Evolutionary conservation across 441 rosid species (phyloP), one percentile per base, ranked within the genome.

Genomic region (Populus tomentosa): DNA sequence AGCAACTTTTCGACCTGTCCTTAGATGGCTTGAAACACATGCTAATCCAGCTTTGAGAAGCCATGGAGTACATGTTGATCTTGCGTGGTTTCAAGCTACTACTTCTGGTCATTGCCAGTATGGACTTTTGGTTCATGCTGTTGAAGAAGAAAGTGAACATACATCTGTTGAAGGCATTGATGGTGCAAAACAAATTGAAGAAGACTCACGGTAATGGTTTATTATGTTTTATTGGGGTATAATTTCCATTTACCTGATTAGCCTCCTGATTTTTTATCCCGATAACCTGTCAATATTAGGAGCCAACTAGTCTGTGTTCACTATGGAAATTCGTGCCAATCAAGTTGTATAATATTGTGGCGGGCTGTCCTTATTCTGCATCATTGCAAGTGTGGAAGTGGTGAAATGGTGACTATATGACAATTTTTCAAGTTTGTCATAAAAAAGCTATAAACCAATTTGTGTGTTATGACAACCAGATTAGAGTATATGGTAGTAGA

Each of bases 51-150:
- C n/a, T n/a, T n/a, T n/a, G n/a, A n/a, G n/a, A n/a, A n/a, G n/a
- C n/a, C n/a, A n/a, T n/a, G 86, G 97, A 42, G 82, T 91, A 46
- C 85, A 86, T 32, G 89, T 90, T 82, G 94, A 90, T 87, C 94
- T 97, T 83, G 95, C 98, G 24, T 89, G 97, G 98, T 89, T 97
- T 82, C 97, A 88, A 84, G 89, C 94, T 74, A 89, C 92, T 69
- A 78, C 95, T 78, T 88, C 88, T 86, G 94, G 95, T 79, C 91
- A 93, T 86, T 88, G 90, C 80, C 99, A 93, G 74, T 94, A 89
- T 83, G 99, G 99, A 75, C 88, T 97, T 80, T 74, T 92, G 86
- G 88, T 93, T 79, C 86, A 89, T 82, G 84, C 92, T 69, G n/a
- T 77, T 67, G 90, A 86, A 82, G 92, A 88, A 70, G 92, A 84